Evolutionary conservation across 805 yeast genomes (phyloP), one percentile per base, ranked within the genome.

Genomic region (Candida koratica): DNA sequence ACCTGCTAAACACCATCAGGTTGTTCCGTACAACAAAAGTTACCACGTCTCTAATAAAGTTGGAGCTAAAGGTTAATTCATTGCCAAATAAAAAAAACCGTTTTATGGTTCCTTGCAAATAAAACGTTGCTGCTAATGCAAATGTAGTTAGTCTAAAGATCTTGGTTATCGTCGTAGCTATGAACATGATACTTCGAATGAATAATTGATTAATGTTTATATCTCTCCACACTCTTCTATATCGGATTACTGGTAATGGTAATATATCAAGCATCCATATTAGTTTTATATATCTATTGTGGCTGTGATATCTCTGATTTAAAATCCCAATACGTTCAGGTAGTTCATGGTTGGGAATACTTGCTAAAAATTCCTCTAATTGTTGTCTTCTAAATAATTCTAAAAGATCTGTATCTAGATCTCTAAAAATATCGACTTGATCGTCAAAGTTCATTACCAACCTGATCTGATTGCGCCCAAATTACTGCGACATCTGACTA

Each of bases 61-160:
- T 55, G 13, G 46, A 44, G n/a, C 63, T 51, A 34, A 50, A 61
- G 2, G 67, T 58, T 12, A 53, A 46, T 27, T 53, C 42, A 36
- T 58, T 54, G 17, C 60, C 56, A 29, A 49, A 54, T 23, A 48
- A 39, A 27, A 54, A 46, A 14, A 61, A 41, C 15, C 45, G 27
- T 32, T 38, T 38, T 18, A 52, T 25, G 7, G 53, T 32, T n/a
- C 46, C 37, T 17, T 49, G 53, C 17, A 54, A 38, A 35, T 52
- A 52, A 24, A 39, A 38, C 1, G 43, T 31, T 11, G 45, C 33
- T 5, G 49, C 50, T 16, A 48, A 22, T 2, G 45, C 12, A 32
- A 55, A 56, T 28, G 46, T 26, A 11, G 34, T 20, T 23, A 51
- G 32, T 26, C 53, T 14, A 16, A 53, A 32, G 4, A 37, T 37